Base-by-base conservation (phyloP, 192 early-diverging fungal species). In the Glomus cerebriforme region DNA sequence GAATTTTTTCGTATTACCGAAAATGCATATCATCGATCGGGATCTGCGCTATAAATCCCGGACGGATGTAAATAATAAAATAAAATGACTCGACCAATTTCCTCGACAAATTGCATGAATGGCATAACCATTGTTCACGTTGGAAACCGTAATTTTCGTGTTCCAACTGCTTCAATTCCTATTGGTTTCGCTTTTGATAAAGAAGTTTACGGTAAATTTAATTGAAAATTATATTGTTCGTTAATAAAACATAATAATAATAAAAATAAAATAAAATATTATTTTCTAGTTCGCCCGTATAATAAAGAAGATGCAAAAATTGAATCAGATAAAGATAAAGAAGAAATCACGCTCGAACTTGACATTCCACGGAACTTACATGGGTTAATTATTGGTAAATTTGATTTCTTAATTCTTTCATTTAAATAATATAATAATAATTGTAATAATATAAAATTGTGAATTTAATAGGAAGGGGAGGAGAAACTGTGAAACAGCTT, bases 121-220 rank as follows among this genome's bases (percentile, higher is more conserved):
- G 72, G 31, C 24, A 73, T 73, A 59, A 58, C 72, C 7, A 12
- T 73, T 12, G 24, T 73, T 31, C 26, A 49, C 17, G 22, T 49
- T 54, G 47, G 54, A 31, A 73, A 58, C 2, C 43, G 72, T 10
- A 73, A 32, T 26, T 73, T 54, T 73, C 72, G 72, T 7, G 54
- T 73, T 73, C 29, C 72, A 24, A 73, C 72, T 7, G 54, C 27
- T 17, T 58, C 72, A 12, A 17, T 73, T 32, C 72, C 72, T 19
- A 2, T 17, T 0, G n/a, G 19, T 1, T 3, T 15, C 2, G 27
- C 27, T 10, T 24, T 26, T 29, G 0, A 7, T 6, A 15, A 54
- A 54, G 47, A 54, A 4, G 9, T 26, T 29, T 26, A 24, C 27
- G n/a, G 62, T 63, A 63, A 27, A 26, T 26, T 29, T 27, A 63